Conservation (phyloP, 2,329 filamentous ascomycete species). For the Parastagonospora avenae region DNA sequence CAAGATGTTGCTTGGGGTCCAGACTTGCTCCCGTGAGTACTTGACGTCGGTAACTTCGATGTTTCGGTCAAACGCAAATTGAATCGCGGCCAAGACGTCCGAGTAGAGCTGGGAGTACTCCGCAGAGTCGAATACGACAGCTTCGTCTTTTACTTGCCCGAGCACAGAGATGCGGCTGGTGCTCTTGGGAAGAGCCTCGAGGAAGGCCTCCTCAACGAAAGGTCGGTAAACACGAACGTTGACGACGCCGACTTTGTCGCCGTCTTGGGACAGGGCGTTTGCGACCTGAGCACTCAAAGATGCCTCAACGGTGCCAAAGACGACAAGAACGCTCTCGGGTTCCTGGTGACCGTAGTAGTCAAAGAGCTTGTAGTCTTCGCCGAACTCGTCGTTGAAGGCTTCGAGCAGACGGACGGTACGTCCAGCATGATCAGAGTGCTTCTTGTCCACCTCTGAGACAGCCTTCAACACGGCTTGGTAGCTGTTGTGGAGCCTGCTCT, state of each 20-base stretch:
- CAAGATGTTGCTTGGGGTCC: conserved; percentile 62
- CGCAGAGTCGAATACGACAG: conserved; percentile 74
- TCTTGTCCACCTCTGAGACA: conserved; percentile 67
- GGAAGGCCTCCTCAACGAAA: conserved; percentile 92
- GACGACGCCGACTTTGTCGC: conserved; percentile 81
- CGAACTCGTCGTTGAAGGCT: conserved; percentile 86
- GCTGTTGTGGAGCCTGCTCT: conserved; percentile 68
- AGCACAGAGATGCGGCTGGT: conserved; percentile 80
- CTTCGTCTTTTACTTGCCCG: conserved; percentile 80
- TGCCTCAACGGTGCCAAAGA: conserved; percentile 90
- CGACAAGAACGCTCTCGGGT: conserved; percentile 83
- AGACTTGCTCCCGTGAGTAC: conserved; percentile 75
- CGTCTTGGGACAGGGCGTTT: conserved; percentile 71
- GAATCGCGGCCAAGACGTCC: conserved; percentile 85
- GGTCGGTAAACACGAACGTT: conserved; percentile 94
- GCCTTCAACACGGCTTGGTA: conserved; percentile 71
- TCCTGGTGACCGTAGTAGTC: conserved; percentile 88
- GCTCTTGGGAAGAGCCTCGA: conserved; percentile 77
- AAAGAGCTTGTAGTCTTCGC: conserved; percentile 89
- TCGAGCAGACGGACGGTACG: conserved; percentile 73
- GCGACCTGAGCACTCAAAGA: conserved; percentile 85
- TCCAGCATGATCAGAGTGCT: conserved; percentile 71
- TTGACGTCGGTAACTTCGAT: conserved; percentile 82
- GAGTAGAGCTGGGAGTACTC: conserved; percentile 85
- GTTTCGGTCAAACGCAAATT: conserved; percentile 65